Evolutionary conservation across 139 green algal genomes (phyloP), one percentile per base, ranked within the genome.

Genomic region (Bryopsis sp.): DNA sequence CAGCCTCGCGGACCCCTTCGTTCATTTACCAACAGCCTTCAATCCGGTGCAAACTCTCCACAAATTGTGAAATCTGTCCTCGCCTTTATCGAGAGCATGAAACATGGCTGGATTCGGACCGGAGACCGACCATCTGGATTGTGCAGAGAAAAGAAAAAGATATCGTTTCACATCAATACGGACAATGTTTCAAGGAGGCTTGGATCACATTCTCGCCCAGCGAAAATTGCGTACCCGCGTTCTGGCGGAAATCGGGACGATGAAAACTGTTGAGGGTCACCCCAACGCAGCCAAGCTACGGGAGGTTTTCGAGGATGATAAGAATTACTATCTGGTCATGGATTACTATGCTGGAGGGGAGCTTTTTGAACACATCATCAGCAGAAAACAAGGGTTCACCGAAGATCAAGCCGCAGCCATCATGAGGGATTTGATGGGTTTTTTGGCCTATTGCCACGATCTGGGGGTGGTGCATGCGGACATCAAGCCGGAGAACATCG

Each of bases 401-500:
- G 81, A 86, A 59, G 73, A 73, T 0, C 57, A 76, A 48, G 81
- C 81, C 35, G 78, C 78, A 4, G 36, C 65, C 8, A 70, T 86
- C 24, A 71, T 78, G 2, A 64, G 70, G 34, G 79, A 70, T 61
- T 62, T 86, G 5, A 79, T 86, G 76, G 74, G 76, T 26, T 84
- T 84, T 62, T 74, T 98, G 47, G 70, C 78, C 31, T 83, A 93
- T 78, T 77, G 92, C 67, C 92, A 97, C 74, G 48, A 58, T 1
- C 46, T 71, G 26, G 82, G 84, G 36, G 81, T 98, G 24, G 91
- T 83, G 0, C 92, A 98, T 74, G 79, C 97, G 81, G 92, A 97
- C 74, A 68, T 84, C 34, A 84, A 84, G 71, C 92, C 92, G 7
- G 90, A 95, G 72, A 98, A 98, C 78, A 89, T 98, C 39, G 93